Evolutionary conservation across 306 rosid species (phyloP).

Genomic region (Quercus berberidifolia): DNA sequence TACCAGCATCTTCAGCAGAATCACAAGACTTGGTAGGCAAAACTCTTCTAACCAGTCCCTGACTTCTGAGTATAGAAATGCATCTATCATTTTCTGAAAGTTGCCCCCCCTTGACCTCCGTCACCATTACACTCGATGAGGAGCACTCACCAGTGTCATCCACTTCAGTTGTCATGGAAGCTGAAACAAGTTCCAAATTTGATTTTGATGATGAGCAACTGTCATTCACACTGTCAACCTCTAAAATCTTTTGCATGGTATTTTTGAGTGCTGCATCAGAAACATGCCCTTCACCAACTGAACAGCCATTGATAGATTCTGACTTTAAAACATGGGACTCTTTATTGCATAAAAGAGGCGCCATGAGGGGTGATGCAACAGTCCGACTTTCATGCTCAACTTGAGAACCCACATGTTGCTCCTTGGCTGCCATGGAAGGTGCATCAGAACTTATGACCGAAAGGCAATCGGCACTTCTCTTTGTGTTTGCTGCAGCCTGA

Average conservation of each 20-base stretch:
- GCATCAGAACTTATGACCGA: slow-evolving; percentile 48
- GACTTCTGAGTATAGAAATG: slow-evolving; percentile 61
- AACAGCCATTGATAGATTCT: slow-evolving; percentile 17
- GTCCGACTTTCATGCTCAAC: slow-evolving; percentile 35
- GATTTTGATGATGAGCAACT: slow-evolving; percentile 94
- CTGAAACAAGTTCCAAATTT: slow-evolving; percentile 53
- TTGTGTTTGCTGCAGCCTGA: slow-evolving; percentile 25
- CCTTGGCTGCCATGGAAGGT: slow-evolving; percentile 40
- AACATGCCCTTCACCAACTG: slow-evolving; percentile 16
- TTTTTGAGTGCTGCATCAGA: slow-evolving; percentile 35
- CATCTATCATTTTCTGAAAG: slow-evolving; percentile 72
- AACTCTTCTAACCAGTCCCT: slow-evolving; percentile 52
- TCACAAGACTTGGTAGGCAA: slow-evolving; percentile 21
- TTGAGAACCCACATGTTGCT: slow-evolving; percentile 38
- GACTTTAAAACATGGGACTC: slow-evolving; percentile 17
- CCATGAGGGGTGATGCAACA: slow-evolving; percentile 22
- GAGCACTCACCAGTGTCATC: slow-evolving; percentile 85
- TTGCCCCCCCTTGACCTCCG: slow-evolving; percentile 45
- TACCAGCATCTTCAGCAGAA: slow-evolving; percentile 30
- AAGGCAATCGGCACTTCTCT: slow-evolving; percentile 42
- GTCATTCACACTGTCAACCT: slow-evolving; percentile 63
- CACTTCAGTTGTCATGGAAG: slow-evolving; percentile 47
- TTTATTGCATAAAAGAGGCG: slow-evolving; percentile 24
- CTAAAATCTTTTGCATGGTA: slow-evolving; percentile 39
- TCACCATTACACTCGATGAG: slow-evolving; percentile 58